Conservation (phyloP, 1,284 basidiomycete species). For the Agaricales sp. region DNA sequence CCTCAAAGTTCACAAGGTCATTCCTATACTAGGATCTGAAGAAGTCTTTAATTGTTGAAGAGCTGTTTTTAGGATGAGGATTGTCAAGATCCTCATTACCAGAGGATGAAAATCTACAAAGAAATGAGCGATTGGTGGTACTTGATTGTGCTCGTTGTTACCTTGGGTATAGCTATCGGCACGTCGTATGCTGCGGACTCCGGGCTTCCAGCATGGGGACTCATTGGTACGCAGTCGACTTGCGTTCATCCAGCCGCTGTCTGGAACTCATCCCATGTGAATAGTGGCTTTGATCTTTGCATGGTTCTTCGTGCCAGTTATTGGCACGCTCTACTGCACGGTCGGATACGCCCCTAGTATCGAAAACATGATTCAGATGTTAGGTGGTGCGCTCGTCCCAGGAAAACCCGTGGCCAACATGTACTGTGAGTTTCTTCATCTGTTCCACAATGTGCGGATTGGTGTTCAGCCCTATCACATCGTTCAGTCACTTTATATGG, state of each 20-base stretch:
- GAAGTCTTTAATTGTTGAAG: constrained; percentile 11
- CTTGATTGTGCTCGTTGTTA: constrained; percentile 21
- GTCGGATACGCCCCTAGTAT: constrained; percentile 15
- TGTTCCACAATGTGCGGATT: constrained; percentile 15
- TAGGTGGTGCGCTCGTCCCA: constrained; percentile 27
- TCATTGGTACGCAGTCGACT: too few species aligned
- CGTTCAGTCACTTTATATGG: constrained; percentile 10
- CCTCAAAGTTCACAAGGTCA: constrained; percentile 15
- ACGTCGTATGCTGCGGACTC: constrained; percentile 34
- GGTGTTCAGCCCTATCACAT: neutral
- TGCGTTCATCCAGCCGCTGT: neutral
- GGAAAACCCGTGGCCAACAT: constrained; percentile 34
- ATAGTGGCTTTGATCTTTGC: constrained; percentile 28
- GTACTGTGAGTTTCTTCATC: constrained; percentile 14
- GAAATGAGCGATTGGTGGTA: constrained; percentile 60
- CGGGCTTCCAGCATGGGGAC: constrained; percentile 33
- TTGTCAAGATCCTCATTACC: constrained; percentile 17
- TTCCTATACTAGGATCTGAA: constrained; percentile 14
- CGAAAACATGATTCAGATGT: constrained; percentile 20
- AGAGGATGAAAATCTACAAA: constrained; percentile 27
- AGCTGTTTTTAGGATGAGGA: constrained; percentile 8
- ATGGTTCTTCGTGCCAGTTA: constrained; percentile 31
- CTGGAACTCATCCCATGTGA: neutral
- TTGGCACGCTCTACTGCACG: constrained; percentile 20
- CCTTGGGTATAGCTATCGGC: constrained; percentile 22